These are phyloP conservation scores for Cynanchum wilfordii DNA, from an alignment of 257 asterid species.

Conservation along the genomic window DNA sequence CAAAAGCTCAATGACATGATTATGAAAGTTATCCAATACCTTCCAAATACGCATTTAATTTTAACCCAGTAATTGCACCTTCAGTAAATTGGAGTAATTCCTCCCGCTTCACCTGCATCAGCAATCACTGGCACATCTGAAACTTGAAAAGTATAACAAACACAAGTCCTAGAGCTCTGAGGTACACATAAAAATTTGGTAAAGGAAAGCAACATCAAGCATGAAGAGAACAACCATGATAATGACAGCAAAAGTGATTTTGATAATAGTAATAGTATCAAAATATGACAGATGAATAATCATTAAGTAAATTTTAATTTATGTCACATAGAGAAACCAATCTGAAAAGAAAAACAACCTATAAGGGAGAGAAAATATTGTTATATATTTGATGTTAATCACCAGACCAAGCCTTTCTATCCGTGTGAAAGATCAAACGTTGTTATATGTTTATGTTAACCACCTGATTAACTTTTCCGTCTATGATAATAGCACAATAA, in stretches of 20 bases:
- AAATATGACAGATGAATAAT: background rate
- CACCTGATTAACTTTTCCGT: background rate
- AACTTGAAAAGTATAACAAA: background rate
- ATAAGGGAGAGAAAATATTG: background rate
- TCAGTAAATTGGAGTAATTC: conserved; percentile 96
- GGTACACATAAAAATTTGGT: background rate
- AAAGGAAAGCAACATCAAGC: background rate
- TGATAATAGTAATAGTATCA: too few relatives aligned
- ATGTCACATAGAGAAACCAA: background rate
- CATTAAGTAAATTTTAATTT: too few relatives aligned
- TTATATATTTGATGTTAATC: background rate
- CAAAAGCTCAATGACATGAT: conserved; percentile 4
- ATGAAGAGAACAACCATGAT: background rate
- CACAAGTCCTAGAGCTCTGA: background rate
- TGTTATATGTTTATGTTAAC: background rate
- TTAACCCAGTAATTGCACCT: conserved; percentile 93
- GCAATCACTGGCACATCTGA: conserved; percentile 10
- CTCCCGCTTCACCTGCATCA: conserved; percentile 79
- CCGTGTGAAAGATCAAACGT: background rate
- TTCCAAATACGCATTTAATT: conserved; percentile 73
- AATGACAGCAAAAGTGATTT: background rate
- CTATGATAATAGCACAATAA: background rate
- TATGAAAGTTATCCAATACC: conserved; percentile 34
- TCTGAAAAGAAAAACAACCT: background rate
- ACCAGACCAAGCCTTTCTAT: background rate